phyloP scores from a whole-genome alignment of 345 rosid species.

The Salix dunnii region DNA sequence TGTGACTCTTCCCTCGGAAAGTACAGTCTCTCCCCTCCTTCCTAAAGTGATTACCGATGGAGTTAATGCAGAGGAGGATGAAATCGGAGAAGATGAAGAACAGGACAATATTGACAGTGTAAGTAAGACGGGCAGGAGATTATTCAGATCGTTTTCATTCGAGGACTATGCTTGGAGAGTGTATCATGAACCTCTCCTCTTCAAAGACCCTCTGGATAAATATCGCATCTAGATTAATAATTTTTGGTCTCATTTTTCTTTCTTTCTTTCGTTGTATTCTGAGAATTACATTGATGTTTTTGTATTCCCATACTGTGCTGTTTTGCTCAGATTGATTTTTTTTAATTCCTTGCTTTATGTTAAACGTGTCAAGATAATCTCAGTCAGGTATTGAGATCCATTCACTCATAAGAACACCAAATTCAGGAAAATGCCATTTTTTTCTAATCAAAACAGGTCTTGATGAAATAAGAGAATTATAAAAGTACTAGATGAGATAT shows the following conservation, averaged over 20 bases:
- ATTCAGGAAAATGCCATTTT: no score
- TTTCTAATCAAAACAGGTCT: no score
- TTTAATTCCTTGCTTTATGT: neutral
- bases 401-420: no score
- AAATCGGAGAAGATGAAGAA: conserved; percentile 17
- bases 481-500: no score
- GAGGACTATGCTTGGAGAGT: conserved; percentile 88
- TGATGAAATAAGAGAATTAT: no score
- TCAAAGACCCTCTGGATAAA: conserved; percentile 68
- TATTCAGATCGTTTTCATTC: conserved; percentile 53
- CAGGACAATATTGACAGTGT: neutral
- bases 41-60: neutral
- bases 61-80: neutral
- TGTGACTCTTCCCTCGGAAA: conserved; percentile 54
- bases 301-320: no score
- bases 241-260: neutral
- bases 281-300: no score
- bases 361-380: neutral
- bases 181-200: conserved; percentile 53
- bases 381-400: neutral
- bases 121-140: conserved; percentile 12
- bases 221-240: conserved; percentile 29
- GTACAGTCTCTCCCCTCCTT: conserved; percentile 48
- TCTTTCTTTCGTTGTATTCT: no score
- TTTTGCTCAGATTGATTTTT: neutral